Conservation (phyloP, 1,139 yeast genomes). For the Yamadazyma oceani region DNA sequence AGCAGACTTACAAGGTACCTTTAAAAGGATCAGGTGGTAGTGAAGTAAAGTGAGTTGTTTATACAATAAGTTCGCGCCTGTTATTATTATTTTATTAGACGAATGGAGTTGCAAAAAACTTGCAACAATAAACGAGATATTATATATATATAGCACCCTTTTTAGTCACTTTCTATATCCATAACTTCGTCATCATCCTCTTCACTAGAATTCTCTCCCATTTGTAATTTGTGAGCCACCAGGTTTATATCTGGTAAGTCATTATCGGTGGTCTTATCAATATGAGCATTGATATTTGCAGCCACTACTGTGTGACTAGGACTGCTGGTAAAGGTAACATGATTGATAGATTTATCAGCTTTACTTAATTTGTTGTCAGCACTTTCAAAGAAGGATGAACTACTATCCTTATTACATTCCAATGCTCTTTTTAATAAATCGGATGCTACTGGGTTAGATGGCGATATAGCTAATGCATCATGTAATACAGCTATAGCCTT, state of each 20-base stretch:
- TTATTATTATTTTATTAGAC: too few species aligned
- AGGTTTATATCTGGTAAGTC: constrained; percentile 25
- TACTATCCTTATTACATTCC: constrained; percentile 53
- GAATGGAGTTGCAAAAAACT: too few species aligned
- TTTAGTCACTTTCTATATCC: constrained; percentile 62
- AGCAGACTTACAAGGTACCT: too few species aligned
- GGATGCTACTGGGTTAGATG: constrained; percentile 81
- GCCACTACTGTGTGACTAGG: constrained; percentile 6
- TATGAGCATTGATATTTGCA: constrained; percentile 1
- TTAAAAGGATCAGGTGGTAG: too few species aligned
- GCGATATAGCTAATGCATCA: constrained; percentile 74
- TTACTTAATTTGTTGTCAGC: constrained; percentile 13
- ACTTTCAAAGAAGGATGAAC: constrained; percentile 27
- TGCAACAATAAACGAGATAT: background rate
- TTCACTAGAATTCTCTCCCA: constrained; percentile 58
- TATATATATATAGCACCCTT: constrained; percentile 2
- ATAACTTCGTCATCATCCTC: constrained; percentile 52
- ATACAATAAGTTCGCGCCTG: too few species aligned
- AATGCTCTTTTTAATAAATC: constrained; percentile 82
- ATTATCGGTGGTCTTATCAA: constrained; percentile 2
- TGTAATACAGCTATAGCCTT: constrained; percentile 79
- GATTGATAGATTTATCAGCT: constrained; percentile 1
- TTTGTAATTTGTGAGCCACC: constrained; percentile 42
- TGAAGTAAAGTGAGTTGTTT: too few species aligned
- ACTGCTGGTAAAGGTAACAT: constrained; percentile 8